Conservation (phyloP, 2,329 filamentous ascomycete species). For the Fusarium miscanthi region DNA sequence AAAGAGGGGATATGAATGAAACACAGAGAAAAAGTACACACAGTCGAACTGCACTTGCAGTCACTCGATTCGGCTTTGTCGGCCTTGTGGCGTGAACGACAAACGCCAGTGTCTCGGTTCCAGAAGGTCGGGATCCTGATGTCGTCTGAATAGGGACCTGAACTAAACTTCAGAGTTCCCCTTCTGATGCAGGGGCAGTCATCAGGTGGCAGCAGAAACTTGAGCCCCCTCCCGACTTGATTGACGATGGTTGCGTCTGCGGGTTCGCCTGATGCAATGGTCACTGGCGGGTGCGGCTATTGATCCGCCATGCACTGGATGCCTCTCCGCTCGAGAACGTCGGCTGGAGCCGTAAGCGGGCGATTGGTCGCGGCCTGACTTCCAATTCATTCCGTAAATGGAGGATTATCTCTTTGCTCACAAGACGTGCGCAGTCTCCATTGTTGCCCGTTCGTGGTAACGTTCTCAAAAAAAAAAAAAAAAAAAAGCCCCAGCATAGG, state of each 20-base stretch:
- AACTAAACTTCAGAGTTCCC: not conserved
- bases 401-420: not conserved
- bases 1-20: not conserved
- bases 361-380: not conserved
- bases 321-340: conserved; percentile 30
- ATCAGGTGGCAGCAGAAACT: conserved; percentile 7
- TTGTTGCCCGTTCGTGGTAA: conserved; percentile 15
- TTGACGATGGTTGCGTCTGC: conserved; percentile 18
- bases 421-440: not conserved
- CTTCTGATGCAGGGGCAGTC: not conserved
- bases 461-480: conserved; percentile 2
- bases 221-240: conserved; percentile 15
- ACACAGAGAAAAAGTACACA: not conserved
- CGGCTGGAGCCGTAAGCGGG: conserved; percentile 6
- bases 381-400: conserved; percentile 2
- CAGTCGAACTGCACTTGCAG: conserved; percentile 3
- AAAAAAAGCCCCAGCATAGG: conserved; percentile 1
- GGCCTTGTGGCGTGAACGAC: conserved; percentile 16
- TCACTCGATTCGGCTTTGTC: conserved; percentile 1
- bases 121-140: conserved; percentile 20
- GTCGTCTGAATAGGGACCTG: not conserved
- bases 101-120: conserved; percentile 33
- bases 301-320: conserved; percentile 13
- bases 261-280: not conserved
- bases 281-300: conserved; percentile 6